Base-by-base conservation (phyloP, 202 grass and related monocot species). In the Zizania palustris region DNA sequence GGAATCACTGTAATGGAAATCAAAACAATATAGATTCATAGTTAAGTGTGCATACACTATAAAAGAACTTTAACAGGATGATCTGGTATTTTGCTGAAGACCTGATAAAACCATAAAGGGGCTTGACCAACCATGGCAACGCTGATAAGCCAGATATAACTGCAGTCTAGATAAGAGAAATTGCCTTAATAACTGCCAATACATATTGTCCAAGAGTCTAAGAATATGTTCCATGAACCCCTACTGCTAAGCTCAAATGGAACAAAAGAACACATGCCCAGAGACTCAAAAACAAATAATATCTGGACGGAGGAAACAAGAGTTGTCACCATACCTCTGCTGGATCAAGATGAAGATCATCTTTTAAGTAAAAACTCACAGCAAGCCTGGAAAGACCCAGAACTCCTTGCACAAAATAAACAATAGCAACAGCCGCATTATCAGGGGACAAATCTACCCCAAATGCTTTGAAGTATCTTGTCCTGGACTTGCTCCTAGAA, bases 341-440 rank as follows among this genome's bases (percentile, higher is more conserved):
- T 57, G 95, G 95, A 80, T 98, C 95, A 60, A 98, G 95, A 78
- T 74, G 87, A 71, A 98, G 91, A 85, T 98, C 80, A 40, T 98
- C 95, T 85, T 98, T 98, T 16, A 98, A 90, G 65, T 92, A 98
- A 78, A 98, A 98, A 71, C 83, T 94, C 62, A 98, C 87, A 83
- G 95, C 95, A 69, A 98, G 95, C 58, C 95, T 90, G 48, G 95
- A 75, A 72, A 94, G 89, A 9, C 95, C 91, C 65, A 98, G 83
- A 80, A 98, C 87, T 68, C 95, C 95, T 98, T 98, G 95, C 34
- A 98, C 95, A 76, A 98, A 98, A 82, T 94, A 98, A 65, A 98
- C 91, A 44, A 86, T 94, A 38, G 91, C 89, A 75, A 94, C 95
- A 67, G 95, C 89, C 76, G 94, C 67, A 14, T 98, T 98, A 79